Percentiles rank a stretch among this genome's conserved stretches.
These are phyloP conservation scores for Pleurotus salmoneostramineus DNA, from an alignment of 768 basidiomycete species.

Conservation along the genomic window DNA sequence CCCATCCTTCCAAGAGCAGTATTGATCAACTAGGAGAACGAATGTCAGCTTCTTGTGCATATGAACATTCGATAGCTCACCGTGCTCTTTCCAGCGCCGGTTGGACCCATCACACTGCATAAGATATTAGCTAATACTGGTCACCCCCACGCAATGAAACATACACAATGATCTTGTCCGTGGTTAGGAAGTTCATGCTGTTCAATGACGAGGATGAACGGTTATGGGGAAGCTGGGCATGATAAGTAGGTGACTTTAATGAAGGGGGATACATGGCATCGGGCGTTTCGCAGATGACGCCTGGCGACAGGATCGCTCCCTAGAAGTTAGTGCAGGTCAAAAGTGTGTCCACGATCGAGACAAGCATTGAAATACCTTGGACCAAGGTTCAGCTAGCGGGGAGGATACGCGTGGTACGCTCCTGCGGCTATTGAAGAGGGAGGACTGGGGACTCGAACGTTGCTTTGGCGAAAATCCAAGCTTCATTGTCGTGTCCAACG, in stretches of 20 bases:
- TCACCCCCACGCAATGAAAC: not conserved
- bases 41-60: not conserved
- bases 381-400: not conserved
- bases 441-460: not conserved
- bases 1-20: conserved; percentile 6
- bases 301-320: not conserved
- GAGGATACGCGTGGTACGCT: not conserved
- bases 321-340: not conserved
- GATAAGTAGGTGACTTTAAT: not conserved
- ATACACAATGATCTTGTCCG: not conserved
- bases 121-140: no score
- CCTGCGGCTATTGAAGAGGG: no score
- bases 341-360: not conserved
- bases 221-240: not conserved
- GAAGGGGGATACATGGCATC: not conserved
- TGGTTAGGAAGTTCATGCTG: not conserved
- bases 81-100: conserved; percentile 24
- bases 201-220: not conserved
- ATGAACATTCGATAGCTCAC: conserved; percentile 10
- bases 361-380: not conserved
- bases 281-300: not conserved
- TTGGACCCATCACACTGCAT: conserved; percentile 23
- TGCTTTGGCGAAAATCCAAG: not conserved
- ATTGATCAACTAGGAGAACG: conserved; percentile 20
- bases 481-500: not conserved